Base-by-base conservation (phyloP, 345 rosid species). In the Passiflora organensis region DNA sequence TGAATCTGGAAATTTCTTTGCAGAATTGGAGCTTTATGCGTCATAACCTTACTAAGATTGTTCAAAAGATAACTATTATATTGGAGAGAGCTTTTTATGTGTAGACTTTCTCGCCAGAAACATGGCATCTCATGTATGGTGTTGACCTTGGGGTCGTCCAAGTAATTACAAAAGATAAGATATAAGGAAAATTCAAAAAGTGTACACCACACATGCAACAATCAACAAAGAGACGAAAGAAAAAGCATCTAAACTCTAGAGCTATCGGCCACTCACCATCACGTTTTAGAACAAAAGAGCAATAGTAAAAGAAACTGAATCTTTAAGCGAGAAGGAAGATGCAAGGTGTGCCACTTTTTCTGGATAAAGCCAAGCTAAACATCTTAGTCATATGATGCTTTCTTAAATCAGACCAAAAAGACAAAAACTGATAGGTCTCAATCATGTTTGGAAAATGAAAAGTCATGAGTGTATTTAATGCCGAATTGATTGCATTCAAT, bases 121-220 rank as follows among this genome's bases (percentile, higher is more conserved):
- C 41, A 17, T 25, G 43, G 18, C 44, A 28, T n/a, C n/a, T n/a
- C n/a, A n/a, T n/a, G n/a, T n/a, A n/a, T n/a, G n/a, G n/a, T n/a
- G n/a, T n/a, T n/a, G n/a, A n/a, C n/a, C n/a, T n/a, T n/a, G n/a
- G n/a, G n/a, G n/a, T n/a, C n/a, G 44, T 41, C 43, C 43, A 41
- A 12, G n/a, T 49, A 23, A 36, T 18, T 41, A 45, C 42, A 34
- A 62, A 28, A 55, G 66, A 77, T 66, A 70, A 50, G 49, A 56
- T 55, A 47, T 43, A 55, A 13, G 63, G n/a, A n/a, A n/a, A n/a
- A 59, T 38, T 53, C 11, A 46, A 56, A 45, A 43, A 60, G n/a
- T 22, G 14, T 14, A 50, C 54, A 36, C 41, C 48, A 28, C 28
- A 53, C 6, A 52, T 23, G 51, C 16, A 6, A 34, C 14, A 64